Conservation (phyloP, 495 filamentous ascomycete genomes). For the Aspergillus incahuasiensis region DNA sequence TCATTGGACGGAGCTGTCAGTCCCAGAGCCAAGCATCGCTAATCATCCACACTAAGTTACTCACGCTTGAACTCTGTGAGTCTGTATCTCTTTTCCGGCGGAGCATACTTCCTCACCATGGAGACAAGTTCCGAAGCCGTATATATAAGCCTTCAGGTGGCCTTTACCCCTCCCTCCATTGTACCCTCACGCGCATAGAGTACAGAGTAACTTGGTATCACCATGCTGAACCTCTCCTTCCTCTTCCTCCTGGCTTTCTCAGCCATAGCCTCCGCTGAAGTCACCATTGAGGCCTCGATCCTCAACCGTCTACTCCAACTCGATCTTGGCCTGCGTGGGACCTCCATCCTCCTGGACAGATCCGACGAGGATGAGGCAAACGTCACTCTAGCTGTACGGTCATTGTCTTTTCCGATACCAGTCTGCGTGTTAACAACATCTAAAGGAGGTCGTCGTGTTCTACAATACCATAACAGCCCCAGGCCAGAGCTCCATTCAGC, state of each 20-base stretch:
- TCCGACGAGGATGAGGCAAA: neutral
- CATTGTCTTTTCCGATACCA: neutral
- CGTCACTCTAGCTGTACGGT: neutral
- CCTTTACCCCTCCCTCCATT: neutral
- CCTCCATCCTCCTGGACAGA: neutral
- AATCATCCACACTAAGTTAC: too few relatives aligned
- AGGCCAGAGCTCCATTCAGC: neutral
- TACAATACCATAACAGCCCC: neutral
- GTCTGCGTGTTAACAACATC: neutral
- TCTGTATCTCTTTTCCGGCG: neutral
- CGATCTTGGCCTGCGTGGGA: neutral
- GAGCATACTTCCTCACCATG: neutral
- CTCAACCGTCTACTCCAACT: neutral
- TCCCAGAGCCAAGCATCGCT: neutral
- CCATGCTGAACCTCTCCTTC: neutral
- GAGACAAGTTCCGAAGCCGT: neutral
- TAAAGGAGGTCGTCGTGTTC: neutral
- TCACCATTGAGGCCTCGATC: neutral
- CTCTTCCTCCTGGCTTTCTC: neutral
- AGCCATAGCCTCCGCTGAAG: neutral
- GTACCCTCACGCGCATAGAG: neutral
- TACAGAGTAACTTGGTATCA: too few relatives aligned
- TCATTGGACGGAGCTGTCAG: slow-evolving; percentile 23
- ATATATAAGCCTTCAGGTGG: neutral
- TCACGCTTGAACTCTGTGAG: too few relatives aligned